Base-by-base conservation (phyloP, 768 basidiomycete species). In the Austroboletus eburneus region DNA sequence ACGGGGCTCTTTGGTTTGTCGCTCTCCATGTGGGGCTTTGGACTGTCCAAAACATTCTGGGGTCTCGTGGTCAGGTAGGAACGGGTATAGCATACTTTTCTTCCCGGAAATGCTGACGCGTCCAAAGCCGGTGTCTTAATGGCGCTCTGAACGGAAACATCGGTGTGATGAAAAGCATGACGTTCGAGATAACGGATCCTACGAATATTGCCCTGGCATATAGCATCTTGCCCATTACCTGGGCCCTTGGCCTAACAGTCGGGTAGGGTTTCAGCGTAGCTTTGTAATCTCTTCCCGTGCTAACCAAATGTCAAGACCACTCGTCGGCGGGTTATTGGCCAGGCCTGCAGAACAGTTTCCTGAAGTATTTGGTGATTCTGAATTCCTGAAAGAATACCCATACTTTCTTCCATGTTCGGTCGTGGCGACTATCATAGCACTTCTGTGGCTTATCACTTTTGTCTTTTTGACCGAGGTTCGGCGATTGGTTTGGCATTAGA, bases 391-490 rank as follows among this genome's bases (percentile, higher is more conserved):
- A 51, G 58, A 73, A 41, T 83, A 83, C 61, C 86, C 87, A 0
- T 89, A 90, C 64, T 85, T 87, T 60, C 70, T 87, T 14, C 78
- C 86, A 0, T 87, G 85, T 53, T 73, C 81, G 9, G 74, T 85
- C n/a, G 70, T 81, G 5, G 83, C 81, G 1, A 75, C 74, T 1
- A 73, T 81, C 54, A 70, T 80, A 1, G 62, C 67, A 9, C 9
- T 80, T 14, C 75, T 75, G 6, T 79, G 75, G 72, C 32, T 79
- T 12, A 61, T 81, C 9, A 70, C 76, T 0, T 61, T 72, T 35
- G 29, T 79, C 7, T 81, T 72, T 58, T 62, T 87, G 35, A 75
- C 75, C 51, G 86, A 87, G 70, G 76, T 74, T 3, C 5, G 42
- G 42, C 12, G 10, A 12, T 24, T 32, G 20, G 6, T 42, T 5